phyloP scores from a whole-genome alignment of 2,329 filamentous ascomycete species.

The Reticulascus tulasneorum region DNA sequence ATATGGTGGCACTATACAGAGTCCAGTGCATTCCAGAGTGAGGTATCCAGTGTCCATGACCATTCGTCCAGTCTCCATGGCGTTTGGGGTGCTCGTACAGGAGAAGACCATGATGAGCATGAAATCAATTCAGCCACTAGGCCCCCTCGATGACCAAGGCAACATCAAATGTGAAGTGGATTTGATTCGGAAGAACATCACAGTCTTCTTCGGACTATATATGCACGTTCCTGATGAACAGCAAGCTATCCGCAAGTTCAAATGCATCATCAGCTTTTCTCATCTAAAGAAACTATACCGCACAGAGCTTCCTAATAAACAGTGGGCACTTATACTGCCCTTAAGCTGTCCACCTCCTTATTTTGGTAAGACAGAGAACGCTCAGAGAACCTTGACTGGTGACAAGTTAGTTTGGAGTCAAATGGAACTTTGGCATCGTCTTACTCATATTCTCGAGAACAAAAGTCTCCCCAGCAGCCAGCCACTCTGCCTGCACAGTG shows the following conservation, averaged over 20 bases:
- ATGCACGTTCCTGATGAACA: slow-evolving; percentile 9
- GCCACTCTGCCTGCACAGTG: slow-evolving; percentile 35
- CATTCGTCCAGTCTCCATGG: slow-evolving; percentile 42
- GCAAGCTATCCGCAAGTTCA: slow-evolving; percentile 27
- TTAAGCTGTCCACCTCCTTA: slow-evolving; percentile 46
- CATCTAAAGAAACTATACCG: slow-evolving; percentile 41
- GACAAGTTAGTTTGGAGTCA: slow-evolving; percentile 32
- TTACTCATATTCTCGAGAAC: slow-evolving; percentile 39
- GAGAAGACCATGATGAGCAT: slow-evolving; percentile 57
- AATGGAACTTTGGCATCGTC: slow-evolving; percentile 45
- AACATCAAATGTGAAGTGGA: slow-evolving; percentile 34
- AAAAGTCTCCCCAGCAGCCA: slow-evolving; percentile 24
- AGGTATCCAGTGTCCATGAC: slow-evolving; percentile 32
- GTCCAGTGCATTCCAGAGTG: slow-evolving; percentile 24
- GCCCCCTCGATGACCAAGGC: slow-evolving; percentile 3
- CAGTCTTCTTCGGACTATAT: slow-evolving; percentile 32
- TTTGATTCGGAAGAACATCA: slow-evolving; percentile 32
- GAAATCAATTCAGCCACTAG: slow-evolving; percentile 32
- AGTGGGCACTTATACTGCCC: too few relatives aligned
- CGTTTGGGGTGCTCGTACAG: slow-evolving; percentile 58
- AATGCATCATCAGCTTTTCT: slow-evolving; percentile 39
- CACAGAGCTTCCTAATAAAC: slow-evolving; percentile 33
- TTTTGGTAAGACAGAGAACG: slow-evolving; percentile 33
- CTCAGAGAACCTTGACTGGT: slow-evolving; percentile 27
- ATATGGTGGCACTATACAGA: slow-evolving; percentile 16